These are phyloP conservation scores for Graphiopsis chlorocephala DNA, from an alignment of 2,329 filamentous ascomycete genomes.

Conservation along the genomic window DNA sequence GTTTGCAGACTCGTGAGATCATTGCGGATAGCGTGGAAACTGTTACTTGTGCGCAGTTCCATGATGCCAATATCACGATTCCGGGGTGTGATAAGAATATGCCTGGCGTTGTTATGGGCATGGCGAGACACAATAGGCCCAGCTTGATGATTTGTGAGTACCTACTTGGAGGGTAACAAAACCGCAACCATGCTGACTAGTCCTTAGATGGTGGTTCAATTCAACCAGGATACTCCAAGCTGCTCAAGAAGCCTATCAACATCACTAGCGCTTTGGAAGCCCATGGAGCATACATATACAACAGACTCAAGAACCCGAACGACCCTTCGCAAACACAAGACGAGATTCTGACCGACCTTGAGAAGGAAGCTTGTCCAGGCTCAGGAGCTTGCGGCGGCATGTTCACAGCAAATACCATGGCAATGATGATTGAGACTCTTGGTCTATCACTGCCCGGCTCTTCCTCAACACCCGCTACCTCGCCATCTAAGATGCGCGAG, in stretches of 20 bases:
- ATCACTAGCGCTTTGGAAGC: conserved; percentile 88
- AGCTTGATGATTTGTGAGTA: conserved; percentile 76
- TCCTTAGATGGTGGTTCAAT: conserved; percentile 73
- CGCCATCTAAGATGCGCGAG: conserved; percentile 81
- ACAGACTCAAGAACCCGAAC: conserved; percentile 67
- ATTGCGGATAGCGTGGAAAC: conserved; percentile 95
- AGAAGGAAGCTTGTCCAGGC: conserved; percentile 72
- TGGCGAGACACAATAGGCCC: conserved; percentile 85
- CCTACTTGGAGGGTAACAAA: background rate
- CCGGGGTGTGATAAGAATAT: conserved; percentile 98
- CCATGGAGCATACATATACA: conserved; percentile 76
- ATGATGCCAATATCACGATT: conserved; percentile 90
- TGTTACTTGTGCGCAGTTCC: conserved; percentile 85
- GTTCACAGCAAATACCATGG: conserved; percentile 96
- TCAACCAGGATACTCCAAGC: conserved; percentile 75
- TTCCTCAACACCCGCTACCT: conserved; percentile 76
- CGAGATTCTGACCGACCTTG: conserved; percentile 81
- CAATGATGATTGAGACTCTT: conserved; percentile 85
- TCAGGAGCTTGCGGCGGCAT: conserved; percentile 84
- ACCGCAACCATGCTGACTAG: background rate
- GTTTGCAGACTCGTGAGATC: conserved; percentile 82
- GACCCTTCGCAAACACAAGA: conserved; percentile 66
- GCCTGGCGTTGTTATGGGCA: conserved; percentile 83
- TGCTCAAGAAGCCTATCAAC: conserved; percentile 78
- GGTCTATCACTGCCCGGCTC: conserved; percentile 79